These are phyloP conservation scores for Flaveria bidentis DNA, from an alignment of 129 eudicot species.

Conservation along the genomic window DNA sequence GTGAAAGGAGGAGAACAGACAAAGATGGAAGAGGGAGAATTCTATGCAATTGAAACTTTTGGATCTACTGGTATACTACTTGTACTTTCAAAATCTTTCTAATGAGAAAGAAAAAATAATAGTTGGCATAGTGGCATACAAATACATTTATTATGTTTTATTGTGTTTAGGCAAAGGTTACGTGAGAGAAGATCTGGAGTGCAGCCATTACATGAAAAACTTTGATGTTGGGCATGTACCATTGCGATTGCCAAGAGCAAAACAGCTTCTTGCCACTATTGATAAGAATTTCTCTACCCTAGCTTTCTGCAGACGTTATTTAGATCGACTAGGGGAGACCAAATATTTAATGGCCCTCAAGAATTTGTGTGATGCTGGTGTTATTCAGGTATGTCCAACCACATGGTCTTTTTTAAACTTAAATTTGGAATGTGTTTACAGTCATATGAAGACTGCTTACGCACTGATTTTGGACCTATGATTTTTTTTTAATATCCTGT, in stretches of 20 bases:
- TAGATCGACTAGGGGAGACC: conserved; percentile 96
- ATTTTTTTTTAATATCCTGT: neutral
- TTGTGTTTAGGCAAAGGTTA: conserved; percentile 77
- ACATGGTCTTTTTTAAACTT: neutral
- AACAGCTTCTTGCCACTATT: conserved; percentile 88
- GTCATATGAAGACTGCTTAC: too few relatives aligned
- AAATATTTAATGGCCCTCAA: conserved; percentile 96
- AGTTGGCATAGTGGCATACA: neutral
- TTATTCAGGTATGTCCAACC: conserved; percentile 72
- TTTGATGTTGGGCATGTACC: conserved; percentile 93
- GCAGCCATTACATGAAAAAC: conserved; percentile 99
- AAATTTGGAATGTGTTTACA: too few relatives aligned
- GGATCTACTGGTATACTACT: conserved; percentile 80
- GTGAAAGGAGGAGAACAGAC: conserved; percentile 99
- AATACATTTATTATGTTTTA: neutral
- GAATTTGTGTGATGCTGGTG: conserved; percentile 97
- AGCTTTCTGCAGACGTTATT: conserved; percentile 96
- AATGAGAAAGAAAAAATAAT: neutral
- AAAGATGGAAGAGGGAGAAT: conserved; percentile 99
- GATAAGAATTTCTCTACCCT: conserved; percentile 90
- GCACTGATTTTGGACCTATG: too few relatives aligned
- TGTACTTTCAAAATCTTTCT: neutral
- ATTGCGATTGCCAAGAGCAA: conserved; percentile 91
- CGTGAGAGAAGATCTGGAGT: conserved; percentile 95
- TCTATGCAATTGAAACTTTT: conserved; percentile 96